Evolutionary conservation across 2,329 filamentous ascomycete genomes (phyloP).

Genomic region (Fusarium buxicola): DNA sequence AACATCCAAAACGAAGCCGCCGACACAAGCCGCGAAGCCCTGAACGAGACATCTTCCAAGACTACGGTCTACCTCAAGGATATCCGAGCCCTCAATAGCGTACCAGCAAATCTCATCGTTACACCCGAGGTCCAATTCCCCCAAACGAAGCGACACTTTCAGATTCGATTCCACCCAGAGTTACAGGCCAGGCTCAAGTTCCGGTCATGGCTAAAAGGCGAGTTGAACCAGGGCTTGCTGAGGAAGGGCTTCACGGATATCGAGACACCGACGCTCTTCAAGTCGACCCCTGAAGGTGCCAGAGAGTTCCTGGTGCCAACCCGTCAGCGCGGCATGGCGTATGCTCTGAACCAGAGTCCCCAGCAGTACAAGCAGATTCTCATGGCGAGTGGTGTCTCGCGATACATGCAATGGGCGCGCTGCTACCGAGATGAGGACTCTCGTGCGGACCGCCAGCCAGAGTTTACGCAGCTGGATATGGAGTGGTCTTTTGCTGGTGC

Average conservation of each 20-base stretch:
- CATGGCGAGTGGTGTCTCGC: conserved; percentile 86
- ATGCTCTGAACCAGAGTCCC: conserved; percentile 94
- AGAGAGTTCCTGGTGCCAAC: conserved; percentile 95
- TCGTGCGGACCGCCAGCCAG: conserved; percentile 91
- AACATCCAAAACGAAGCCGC: conserved; percentile 52
- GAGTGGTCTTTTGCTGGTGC: conserved; percentile 88
- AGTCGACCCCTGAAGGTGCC: conserved; percentile 95
- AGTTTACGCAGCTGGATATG: conserved; percentile 94
- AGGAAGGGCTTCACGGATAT: conserved; percentile 77
- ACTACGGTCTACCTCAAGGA: conserved; percentile 74
- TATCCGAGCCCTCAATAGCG: conserved; percentile 51
- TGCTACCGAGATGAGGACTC: conserved; percentile 97
- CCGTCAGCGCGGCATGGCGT: conserved; percentile 78
- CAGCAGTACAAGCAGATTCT: conserved; percentile 99
- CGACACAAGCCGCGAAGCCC: conserved; percentile 34
- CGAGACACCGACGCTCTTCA: conserved; percentile 95
- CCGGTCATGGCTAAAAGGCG: conserved; percentile 69
- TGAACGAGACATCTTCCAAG: conserved; percentile 48
- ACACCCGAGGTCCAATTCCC: conserved; percentile 80
- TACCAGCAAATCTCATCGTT: conserved; percentile 76
- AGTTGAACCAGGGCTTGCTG: conserved; percentile 65
- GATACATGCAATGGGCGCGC: conserved; percentile 92
- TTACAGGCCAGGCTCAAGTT: conserved; percentile 77
- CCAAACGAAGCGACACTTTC: conserved; percentile 81
- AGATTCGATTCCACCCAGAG: conserved; percentile 79